Base-by-base conservation (phyloP, 2,329 filamentous ascomycete species). In the Paecilomyces dactylethromorphus region DNA sequence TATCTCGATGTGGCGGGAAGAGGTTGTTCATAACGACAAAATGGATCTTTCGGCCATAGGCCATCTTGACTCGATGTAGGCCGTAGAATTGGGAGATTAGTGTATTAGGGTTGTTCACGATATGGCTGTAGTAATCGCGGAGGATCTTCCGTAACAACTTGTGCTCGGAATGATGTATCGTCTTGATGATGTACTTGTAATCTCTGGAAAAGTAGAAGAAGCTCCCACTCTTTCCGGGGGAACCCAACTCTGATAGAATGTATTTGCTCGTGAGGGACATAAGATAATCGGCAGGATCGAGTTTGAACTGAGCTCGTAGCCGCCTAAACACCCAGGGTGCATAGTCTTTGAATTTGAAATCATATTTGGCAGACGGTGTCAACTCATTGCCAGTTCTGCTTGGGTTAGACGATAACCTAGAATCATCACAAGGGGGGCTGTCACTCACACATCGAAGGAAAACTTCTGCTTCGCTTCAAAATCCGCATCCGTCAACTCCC, bases 181-280 rank as follows among this genome's bases (percentile, higher is more conserved):
- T 99, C 78, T 99, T 99, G 84, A 99, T 99, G 77, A 99, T 99
- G 78, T 99, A 99, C 78, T 97, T 97, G 83, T 99, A 99, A 77
- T 99, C 94, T 69, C 94, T 85, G 54, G 94, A 97, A 78, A 97
- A 99, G 81, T 99, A 99, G 79, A 99, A 99, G 79, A 99, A 99
- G 75, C 92, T 97, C 64, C 94, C 94, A 74, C 92, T 97, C 81
- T 99, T 99, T 60, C 94, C 94, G 1, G 94, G 94, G 3, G 94
- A 97, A 35, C 94, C 94, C 59, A 99, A 84, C 75, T 99, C 94
- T 4, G 94, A 97, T 64, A 99, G 83, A 58, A 99, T 97, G 76
- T 99, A 99, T 78, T 99, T 99, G 75, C 92, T 94, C 13, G 94
- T 97, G 69, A 99, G 79, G 7, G 94, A 99, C 87, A 99, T 95